These are phyloP conservation scores for Pelargonium nanum DNA, from an alignment of 345 rosid genomes.

Conservation along the genomic window DNA sequence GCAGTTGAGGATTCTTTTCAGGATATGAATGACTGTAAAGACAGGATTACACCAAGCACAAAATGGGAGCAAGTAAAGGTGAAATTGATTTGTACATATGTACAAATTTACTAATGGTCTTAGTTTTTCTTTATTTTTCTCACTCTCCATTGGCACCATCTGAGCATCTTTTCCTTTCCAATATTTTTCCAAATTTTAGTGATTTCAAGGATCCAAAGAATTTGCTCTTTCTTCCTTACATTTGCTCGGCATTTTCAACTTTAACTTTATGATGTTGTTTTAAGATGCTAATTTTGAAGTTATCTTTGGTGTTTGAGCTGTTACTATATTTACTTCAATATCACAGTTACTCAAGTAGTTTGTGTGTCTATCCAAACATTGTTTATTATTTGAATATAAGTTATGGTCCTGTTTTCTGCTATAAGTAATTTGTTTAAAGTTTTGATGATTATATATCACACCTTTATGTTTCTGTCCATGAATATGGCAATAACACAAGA, in stretches of 20 bases:
- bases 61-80: conserved; percentile 99
- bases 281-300: too few species aligned
- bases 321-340: neutral
- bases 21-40: conserved; percentile 44
- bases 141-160: neutral
- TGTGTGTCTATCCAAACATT: too few species aligned
- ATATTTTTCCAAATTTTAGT: too few species aligned
- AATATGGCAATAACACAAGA: neutral
- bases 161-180: too few species aligned
- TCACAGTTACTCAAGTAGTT: too few species aligned
- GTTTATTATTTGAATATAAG: too few species aligned
- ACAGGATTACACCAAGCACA: conserved; percentile 64
- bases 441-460: neutral
- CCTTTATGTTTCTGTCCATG: neutral
- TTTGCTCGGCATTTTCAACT: neutral
- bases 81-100: conserved; percentile 9
- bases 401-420: too few species aligned
- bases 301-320: neutral
- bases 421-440: too few species aligned
- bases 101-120: neutral
- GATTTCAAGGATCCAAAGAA: neutral
- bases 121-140: neutral
- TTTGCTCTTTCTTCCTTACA: neutral
- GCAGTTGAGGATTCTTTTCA: conserved; percentile 34
- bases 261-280: neutral